These are phyloP conservation scores for Rubroboletus pulcherrimus DNA, from an alignment of 768 basidiomycete species.

Conservation along the genomic window DNA sequence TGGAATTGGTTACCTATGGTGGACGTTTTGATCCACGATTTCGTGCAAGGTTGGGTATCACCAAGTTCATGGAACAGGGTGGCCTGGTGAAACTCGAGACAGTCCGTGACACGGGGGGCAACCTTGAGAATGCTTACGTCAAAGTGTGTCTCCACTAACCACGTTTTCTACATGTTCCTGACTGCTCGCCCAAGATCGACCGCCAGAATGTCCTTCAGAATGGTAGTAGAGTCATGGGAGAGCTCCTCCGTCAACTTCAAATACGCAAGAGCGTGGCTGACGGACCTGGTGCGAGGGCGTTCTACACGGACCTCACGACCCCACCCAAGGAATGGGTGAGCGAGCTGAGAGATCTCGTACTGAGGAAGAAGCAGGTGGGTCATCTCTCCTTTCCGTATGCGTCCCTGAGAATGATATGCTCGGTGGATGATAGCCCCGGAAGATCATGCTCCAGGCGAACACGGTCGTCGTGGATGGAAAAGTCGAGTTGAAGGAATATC, in stretches of 20 bases:
- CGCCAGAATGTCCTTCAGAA: slow-evolving; percentile 60
- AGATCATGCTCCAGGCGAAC: slow-evolving; percentile 82
- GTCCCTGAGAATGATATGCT: neutral
- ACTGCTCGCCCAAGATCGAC: slow-evolving; percentile 51
- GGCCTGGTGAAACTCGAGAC: slow-evolving; percentile 72
- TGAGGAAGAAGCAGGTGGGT: slow-evolving; percentile 74
- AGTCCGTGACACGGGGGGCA: slow-evolving; percentile 52
- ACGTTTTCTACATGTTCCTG: neutral
- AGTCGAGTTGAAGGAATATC: slow-evolving; percentile 76
- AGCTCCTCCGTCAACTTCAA: slow-evolving; percentile 76
- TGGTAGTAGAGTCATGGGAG: slow-evolving; percentile 65
- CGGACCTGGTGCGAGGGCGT: slow-evolving; percentile 71
- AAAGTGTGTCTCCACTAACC: slow-evolving; percentile 42
- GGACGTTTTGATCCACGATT: neutral
- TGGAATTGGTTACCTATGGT: neutral
- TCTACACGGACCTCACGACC: slow-evolving; percentile 75
- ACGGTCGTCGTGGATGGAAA: slow-evolving; percentile 64
- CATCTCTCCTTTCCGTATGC: neutral
- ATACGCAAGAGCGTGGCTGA: slow-evolving; percentile 85
- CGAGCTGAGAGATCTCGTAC: slow-evolving; percentile 71
- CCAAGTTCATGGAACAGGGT: slow-evolving; percentile 68
- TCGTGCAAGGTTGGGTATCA: slow-evolving; percentile 66
- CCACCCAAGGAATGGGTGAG: slow-evolving; percentile 70
- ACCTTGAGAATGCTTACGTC: slow-evolving; percentile 65
- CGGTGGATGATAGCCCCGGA: slow-evolving; percentile 56